phyloP scores from a whole-genome alignment of 2,329 filamentous ascomycete species.

The Pyrenophora graminea region DNA sequence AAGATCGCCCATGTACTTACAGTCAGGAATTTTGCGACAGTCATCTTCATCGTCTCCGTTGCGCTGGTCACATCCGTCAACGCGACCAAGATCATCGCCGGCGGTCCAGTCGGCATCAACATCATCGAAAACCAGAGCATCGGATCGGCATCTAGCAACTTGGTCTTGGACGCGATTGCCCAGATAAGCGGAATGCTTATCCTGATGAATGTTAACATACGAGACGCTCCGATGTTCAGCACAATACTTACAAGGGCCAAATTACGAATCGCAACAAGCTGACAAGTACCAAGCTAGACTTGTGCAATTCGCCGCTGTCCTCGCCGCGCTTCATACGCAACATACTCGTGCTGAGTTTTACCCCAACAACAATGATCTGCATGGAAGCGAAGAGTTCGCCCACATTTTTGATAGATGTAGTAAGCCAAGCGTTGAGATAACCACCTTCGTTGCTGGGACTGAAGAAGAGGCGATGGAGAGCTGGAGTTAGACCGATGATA shows the following conservation, averaged over 20 bases:
- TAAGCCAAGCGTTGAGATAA: constrained; percentile 69
- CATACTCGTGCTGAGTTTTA: constrained; percentile 64
- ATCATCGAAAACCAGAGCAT: constrained; percentile 70
- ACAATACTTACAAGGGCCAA: constrained; percentile 55
- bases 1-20: constrained; percentile 32
- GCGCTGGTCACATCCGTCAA: constrained; percentile 56
- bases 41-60: constrained; percentile 55
- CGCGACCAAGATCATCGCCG: constrained; percentile 58
- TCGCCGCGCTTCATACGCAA: constrained; percentile 52
- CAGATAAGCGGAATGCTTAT: constrained; percentile 62
- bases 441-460: constrained; percentile 61
- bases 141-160: constrained; percentile 59
- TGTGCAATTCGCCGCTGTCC: constrained; percentile 52
- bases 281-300: constrained; percentile 57
- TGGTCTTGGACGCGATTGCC: constrained; percentile 57
- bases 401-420: constrained; percentile 63
- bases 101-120: constrained; percentile 62
- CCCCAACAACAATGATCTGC: constrained; percentile 68
- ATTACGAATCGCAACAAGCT: constrained; percentile 62
- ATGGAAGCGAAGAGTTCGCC: constrained; percentile 67
- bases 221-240: background rate
- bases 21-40: constrained; percentile 58
- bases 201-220: constrained; percentile 14
- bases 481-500: constrained; percentile 63
- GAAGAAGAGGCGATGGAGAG: constrained; percentile 67